A percentile compares a stretch with the other conserved stretches of the same genome.
These are phyloP conservation scores for Pontederia crassipes DNA, from an alignment of 176 grass and related monocot species.

Conservation along the genomic window DNA sequence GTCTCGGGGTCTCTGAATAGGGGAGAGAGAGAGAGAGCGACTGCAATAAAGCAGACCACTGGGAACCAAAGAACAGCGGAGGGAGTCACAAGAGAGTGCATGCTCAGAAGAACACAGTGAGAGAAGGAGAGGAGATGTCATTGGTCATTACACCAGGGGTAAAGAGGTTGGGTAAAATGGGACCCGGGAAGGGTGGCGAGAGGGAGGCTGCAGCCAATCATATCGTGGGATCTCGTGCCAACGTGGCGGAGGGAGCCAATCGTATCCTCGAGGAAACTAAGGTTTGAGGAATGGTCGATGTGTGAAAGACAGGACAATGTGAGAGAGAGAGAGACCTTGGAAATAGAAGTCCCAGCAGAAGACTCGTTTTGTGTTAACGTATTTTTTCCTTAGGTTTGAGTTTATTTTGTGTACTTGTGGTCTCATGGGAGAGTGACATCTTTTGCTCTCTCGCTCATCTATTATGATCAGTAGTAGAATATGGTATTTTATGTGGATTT, in stretches of 20 bases:
- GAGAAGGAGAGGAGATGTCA: neutral
- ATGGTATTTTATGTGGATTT: too few relatives aligned
- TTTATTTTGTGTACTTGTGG: too few relatives aligned
- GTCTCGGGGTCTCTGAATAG: neutral
- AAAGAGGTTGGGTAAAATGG: neutral
- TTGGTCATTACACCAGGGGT: neutral
- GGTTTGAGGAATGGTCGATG: constrained; percentile 17
- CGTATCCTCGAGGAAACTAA: constrained; percentile 39
- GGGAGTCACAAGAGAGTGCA: too few relatives aligned
- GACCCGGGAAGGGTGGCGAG: neutral
- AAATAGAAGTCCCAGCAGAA: constrained; percentile 16
- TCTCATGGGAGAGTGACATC: too few relatives aligned
- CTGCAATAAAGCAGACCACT: too few relatives aligned
- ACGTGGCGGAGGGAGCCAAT: constrained; percentile 38
- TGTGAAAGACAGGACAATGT: constrained; percentile 3
- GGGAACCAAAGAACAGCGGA: too few relatives aligned
- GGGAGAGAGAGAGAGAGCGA: neutral
- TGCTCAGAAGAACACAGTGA: neutral
- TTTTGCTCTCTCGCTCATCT: too few relatives aligned
- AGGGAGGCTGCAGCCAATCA: constrained; percentile 17
- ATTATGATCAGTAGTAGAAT: too few relatives aligned
- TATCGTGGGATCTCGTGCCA: constrained; percentile 40
- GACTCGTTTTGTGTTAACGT: too few relatives aligned
- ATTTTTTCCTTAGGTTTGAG: too few relatives aligned
- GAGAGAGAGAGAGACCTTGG: constrained; percentile 5